phyloP scores from a whole-genome alignment of 441 rosid genomes.

The Pelargonium fulgidum region DNA sequence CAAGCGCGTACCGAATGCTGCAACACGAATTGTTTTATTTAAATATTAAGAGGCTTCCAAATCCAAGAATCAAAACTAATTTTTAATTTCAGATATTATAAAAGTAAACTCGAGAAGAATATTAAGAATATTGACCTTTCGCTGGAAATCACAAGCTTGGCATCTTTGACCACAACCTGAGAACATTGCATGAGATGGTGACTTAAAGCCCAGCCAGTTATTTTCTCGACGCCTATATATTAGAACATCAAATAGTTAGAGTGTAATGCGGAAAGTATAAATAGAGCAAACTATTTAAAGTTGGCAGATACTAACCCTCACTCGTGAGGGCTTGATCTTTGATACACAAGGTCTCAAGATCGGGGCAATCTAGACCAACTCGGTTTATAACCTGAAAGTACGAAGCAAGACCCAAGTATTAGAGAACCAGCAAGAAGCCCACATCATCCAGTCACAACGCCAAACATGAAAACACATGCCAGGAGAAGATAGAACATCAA shows the following conservation, averaged over 20 bases:
- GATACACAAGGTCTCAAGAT: conserved; percentile 59
- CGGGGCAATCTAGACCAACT: conserved; percentile 67
- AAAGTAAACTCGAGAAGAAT: conserved; percentile 4
- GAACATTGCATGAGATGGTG: conserved; percentile 71
- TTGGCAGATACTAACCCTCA: conserved; percentile 55
- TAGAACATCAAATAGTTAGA: background rate
- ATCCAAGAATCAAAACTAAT: background rate
- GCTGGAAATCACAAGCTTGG: conserved; percentile 58
- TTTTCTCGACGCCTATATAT: conserved; percentile 74
- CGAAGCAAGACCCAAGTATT: conserved; percentile 7
- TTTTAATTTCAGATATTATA: background rate
- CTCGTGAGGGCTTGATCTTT: conserved; percentile 70
- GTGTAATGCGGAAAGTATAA: background rate
- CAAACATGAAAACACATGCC: background rate
- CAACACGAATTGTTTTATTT: conserved; percentile 16
- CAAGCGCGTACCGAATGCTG: conserved; percentile 74
- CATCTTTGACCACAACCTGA: conserved; percentile 53
- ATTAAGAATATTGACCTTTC: conserved; percentile 81
- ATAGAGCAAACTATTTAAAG: conserved; percentile 15
- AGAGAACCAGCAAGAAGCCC: background rate
- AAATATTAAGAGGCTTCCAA: conserved; percentile 7
- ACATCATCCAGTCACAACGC: background rate
- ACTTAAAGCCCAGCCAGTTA: conserved; percentile 88
- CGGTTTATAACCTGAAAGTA: conserved; percentile 47
- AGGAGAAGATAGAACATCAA: background rate